phyloP scores from a whole-genome alignment of 345 rosid species.

The Anacardium occidentale region DNA sequence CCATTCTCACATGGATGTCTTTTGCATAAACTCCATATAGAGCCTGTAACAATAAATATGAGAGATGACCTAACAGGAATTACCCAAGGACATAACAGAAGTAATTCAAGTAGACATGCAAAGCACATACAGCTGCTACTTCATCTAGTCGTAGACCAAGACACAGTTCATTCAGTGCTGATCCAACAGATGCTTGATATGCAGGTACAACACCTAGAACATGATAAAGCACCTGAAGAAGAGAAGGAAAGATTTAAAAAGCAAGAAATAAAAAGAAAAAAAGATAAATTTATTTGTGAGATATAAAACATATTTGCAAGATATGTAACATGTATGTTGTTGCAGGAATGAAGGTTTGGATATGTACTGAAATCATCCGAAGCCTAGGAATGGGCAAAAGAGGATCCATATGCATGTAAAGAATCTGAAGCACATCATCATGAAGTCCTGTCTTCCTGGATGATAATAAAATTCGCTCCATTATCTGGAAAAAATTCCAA shows the following conservation, averaged over 20 bases:
- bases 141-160: conserved; percentile 87
- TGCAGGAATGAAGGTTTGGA: conserved; percentile 21
- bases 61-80: conserved; percentile 13
- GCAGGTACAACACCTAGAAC: conserved; percentile 84
- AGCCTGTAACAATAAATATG: conserved; percentile 55
- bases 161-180: conserved; percentile 90
- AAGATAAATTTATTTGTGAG: not conserved
- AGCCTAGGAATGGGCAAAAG: conserved; percentile 91
- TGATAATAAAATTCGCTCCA: conserved; percentile 75
- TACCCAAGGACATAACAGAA: not conserved
- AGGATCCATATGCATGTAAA: conserved; percentile 88
- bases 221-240: conserved; percentile 82
- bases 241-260: conserved; percentile 20
- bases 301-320: not conserved
- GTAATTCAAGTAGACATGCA: conserved; percentile 1
- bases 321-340: not conserved
- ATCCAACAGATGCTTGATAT: conserved; percentile 74
- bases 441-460: conserved; percentile 83
- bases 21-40: conserved; percentile 89
- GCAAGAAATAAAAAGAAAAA: conserved; percentile 12
- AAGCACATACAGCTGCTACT: conserved; percentile 67
- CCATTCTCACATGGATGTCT: conserved; percentile 93
- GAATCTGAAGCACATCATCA: conserved; percentile 75
- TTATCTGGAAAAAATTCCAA: conserved; percentile 54
- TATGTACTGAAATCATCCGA: conserved; percentile 78